Base-by-base conservation (phyloP, 305 asterid genomes). In the Striga hermonthica region DNA sequence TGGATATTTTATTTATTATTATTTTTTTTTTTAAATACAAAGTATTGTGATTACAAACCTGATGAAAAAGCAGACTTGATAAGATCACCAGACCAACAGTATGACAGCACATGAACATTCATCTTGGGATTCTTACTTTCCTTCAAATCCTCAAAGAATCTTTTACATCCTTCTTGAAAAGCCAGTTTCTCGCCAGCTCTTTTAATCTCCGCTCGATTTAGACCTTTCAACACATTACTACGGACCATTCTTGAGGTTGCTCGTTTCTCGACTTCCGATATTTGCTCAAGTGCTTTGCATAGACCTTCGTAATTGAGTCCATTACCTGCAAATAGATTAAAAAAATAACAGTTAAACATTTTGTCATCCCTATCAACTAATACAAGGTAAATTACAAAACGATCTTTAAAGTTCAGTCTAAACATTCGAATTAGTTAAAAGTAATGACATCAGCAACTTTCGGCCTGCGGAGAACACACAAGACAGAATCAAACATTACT, bases 51-150 rank as follows among this genome's bases (percentile, higher is more conserved):
- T 12, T 37, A 9, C 65, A 74, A 81, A 85, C 93, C 93, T 79
- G 83, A 73, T 57, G 79, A 75, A 62, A 80, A 83, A 35, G 89
- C 80, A 11, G 86, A 83, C 50, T 57, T 60, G 67, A 86, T 86
- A 65, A 86, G 85, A 77, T 83, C 89, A 68, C 80, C 76, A 16
- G 81, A 78, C 93, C 93, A 86, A 69, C 89, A 83, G 66, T 78
- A 81, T 0, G 93, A 86, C 52, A 86, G 67, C 66, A 86, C 83
- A 72, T 83, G 87, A 60, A 83, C 62, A 49, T 80, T 80, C 0
- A 75, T 60, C 16, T 47, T 49, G n/a, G 64, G 3, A 50, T 54
- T 67, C 72, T 79, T 70, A 69, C 44, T 57, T 65, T 77, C 65
- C 58, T 57, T 12, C 16, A 83, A 65, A 60, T 75, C 84, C 57